phyloP scores from a whole-genome alignment of 805 yeast genomes.

The Vanderwaltozyma polyspora region DNA sequence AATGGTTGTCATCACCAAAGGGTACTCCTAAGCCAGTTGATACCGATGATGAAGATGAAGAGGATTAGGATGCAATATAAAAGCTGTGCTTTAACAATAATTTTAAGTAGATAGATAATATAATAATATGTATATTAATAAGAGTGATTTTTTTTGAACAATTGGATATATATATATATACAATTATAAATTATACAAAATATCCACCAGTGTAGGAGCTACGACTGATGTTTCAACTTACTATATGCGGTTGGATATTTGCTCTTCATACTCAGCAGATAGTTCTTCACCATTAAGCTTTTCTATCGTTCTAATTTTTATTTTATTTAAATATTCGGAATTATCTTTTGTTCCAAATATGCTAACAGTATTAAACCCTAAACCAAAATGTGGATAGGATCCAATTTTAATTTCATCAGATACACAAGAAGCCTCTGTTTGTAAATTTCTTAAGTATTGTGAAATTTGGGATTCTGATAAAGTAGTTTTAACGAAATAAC shows the following conservation, averaged over 20 bases:
- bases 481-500: slow-evolving; percentile 53
- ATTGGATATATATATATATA: too few relatives aligned
- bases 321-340: slow-evolving; percentile 28
- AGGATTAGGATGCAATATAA: slow-evolving; percentile 2
- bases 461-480: slow-evolving; percentile 61
- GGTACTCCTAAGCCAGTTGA: slow-evolving; percentile 94
- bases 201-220: too few relatives aligned
- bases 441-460: slow-evolving; percentile 44
- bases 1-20: slow-evolving; percentile 92
- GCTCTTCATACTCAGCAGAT: slow-evolving; percentile 43
- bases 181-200: too few relatives aligned
- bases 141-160: too few relatives aligned
- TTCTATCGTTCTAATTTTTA: slow-evolving; percentile 37
- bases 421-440: slow-evolving; percentile 28
- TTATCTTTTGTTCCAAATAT: slow-evolving; percentile 47
- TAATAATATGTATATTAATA: too few relatives aligned
- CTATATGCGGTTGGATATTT: slow-evolving; percentile 17
- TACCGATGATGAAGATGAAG: slow-evolving; percentile 69
- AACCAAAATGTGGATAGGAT: slow-evolving; percentile 69
- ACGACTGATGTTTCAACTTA: too few relatives aligned
- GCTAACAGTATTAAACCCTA: slow-evolving; percentile 58
- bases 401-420: slow-evolving; percentile 53
- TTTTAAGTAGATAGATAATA: neutral
- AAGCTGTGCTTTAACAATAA: neutral
- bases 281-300: slow-evolving; percentile 49